Evolutionary conservation across 495 filamentous ascomycete genomes (phyloP).

Genomic region (Aspergillus coremiiformis): DNA sequence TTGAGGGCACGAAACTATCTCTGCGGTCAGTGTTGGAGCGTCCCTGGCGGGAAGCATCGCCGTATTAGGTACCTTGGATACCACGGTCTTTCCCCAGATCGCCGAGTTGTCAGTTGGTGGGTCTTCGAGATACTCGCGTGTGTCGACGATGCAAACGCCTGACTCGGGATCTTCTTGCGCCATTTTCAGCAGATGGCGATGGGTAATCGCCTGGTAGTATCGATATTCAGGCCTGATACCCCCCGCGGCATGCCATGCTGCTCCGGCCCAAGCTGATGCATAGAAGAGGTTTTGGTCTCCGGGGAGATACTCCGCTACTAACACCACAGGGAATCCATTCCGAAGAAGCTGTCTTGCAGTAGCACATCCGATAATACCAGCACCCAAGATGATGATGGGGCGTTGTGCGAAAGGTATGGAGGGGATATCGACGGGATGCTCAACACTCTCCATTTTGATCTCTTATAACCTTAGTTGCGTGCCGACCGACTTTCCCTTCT

Average conservation of each 20-base stretch:
- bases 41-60: neutral
- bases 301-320: constrained; percentile 38
- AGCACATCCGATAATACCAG: constrained; percentile 40
- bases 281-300: constrained; percentile 37
- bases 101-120: constrained; percentile 29
- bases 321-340: constrained; percentile 31
- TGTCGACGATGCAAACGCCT: constrained; percentile 33
- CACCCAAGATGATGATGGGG: constrained; percentile 35
- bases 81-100: constrained; percentile 33
- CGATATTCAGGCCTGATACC: constrained; percentile 34
- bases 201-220: constrained; percentile 34
- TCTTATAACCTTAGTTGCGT: neutral
- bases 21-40: neutral
- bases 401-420: constrained; percentile 30
- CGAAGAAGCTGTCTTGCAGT: constrained; percentile 32
- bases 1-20: constrained; percentile 32
- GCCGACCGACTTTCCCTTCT: neutral
- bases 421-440: neutral
- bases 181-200: constrained; percentile 35
- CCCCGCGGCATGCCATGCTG: constrained; percentile 39
- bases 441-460: constrained; percentile 20
- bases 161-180: constrained; percentile 30
- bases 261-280: constrained; percentile 41
- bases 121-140: constrained; percentile 33
- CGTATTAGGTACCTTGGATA: constrained; percentile 31